Conservation (phyloP, 2,329 filamentous ascomycete genomes). For the Arthrobotrys iridis region DNA sequence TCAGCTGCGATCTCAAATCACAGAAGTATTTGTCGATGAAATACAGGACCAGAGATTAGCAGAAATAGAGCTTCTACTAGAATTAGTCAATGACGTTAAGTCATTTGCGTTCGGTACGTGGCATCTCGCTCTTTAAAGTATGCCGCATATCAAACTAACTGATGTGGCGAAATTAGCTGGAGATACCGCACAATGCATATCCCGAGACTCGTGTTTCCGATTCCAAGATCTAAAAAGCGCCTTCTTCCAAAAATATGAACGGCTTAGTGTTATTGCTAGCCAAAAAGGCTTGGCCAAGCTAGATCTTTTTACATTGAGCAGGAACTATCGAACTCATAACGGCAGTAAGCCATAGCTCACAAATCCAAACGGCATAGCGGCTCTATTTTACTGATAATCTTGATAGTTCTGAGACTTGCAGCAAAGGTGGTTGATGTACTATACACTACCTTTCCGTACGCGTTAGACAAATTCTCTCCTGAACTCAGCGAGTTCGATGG, state of each 20-base stretch:
- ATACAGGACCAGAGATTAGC: slow-evolving; percentile 34
- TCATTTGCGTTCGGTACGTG: slow-evolving; percentile 22
- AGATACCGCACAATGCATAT: slow-evolving; percentile 61
- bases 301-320: slow-evolving; percentile 57
- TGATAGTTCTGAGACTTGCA: slow-evolving; percentile 58
- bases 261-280: slow-evolving; percentile 27
- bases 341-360: slow-evolving; percentile 55
- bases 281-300: slow-evolving; percentile 53
- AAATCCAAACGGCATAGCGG: not conserved
- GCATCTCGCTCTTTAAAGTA: not conserved
- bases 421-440: slow-evolving; percentile 13
- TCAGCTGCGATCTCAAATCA: slow-evolving; percentile 1
- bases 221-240: slow-evolving; percentile 60
- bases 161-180: slow-evolving; percentile 57
- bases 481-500: slow-evolving; percentile 59
- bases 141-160: not conserved
- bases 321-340: slow-evolving; percentile 61
- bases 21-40: slow-evolving; percentile 41
- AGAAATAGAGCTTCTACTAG: slow-evolving; percentile 30
- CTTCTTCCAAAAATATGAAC: slow-evolving; percentile 58
- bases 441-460: slow-evolving; percentile 57
- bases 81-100: slow-evolving; percentile 19
- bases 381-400: not conserved
- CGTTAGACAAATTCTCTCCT: slow-evolving; percentile 59
- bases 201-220: slow-evolving; percentile 60